A percentile compares a stretch with the other conserved stretches of the same genome.
phyloP scores from a whole-genome alignment of 2,329 filamentous ascomycete genomes.

The Pseudogymnoascus sp. region DNA sequence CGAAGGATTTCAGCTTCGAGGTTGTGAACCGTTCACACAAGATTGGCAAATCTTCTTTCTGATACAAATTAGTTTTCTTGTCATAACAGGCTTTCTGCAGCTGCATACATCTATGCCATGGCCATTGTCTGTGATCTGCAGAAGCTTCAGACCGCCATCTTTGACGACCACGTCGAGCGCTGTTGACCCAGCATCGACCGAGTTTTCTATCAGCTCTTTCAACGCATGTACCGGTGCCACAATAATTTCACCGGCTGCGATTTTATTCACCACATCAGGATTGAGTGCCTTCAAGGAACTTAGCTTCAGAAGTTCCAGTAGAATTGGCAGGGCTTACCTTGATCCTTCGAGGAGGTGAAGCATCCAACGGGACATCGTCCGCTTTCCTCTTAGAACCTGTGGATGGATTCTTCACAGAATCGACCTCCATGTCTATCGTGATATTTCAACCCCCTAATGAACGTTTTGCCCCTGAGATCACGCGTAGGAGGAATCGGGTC shows the following conservation, averaged over 20 bases:
- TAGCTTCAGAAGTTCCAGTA: slow-evolving; percentile 15
- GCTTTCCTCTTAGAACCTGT: slow-evolving; percentile 41
- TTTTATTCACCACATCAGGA: slow-evolving; percentile 94
- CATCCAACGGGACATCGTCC: slow-evolving; percentile 33
- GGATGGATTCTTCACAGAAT: slow-evolving; percentile 14
- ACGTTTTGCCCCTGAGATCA: background rate
- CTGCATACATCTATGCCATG: slow-evolving; percentile 77
- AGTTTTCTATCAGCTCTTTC: slow-evolving; percentile 95
- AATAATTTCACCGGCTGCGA: slow-evolving; percentile 96
- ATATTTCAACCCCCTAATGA: background rate
- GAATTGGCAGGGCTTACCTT: slow-evolving; percentile 30
- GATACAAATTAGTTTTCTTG: slow-evolving; percentile 12
- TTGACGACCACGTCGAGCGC: slow-evolving; percentile 86
- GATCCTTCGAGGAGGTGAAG: slow-evolving; percentile 41
- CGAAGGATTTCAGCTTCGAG: slow-evolving; percentile 88
- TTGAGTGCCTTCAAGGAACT: slow-evolving; percentile 64
- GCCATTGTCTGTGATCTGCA: slow-evolving; percentile 97
- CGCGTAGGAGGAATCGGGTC: background rate
- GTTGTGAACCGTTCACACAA: slow-evolving; percentile 95
- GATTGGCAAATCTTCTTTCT: slow-evolving; percentile 88
- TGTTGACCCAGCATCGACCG: slow-evolving; percentile 94
- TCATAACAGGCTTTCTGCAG: slow-evolving; percentile 15
- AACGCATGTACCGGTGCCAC: slow-evolving; percentile 92
- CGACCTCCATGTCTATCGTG: background rate
- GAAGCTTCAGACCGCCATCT: slow-evolving; percentile 86